Base-by-base conservation (phyloP, 2,329 filamentous ascomycete genomes). In the Byssothecium circinans region DNA sequence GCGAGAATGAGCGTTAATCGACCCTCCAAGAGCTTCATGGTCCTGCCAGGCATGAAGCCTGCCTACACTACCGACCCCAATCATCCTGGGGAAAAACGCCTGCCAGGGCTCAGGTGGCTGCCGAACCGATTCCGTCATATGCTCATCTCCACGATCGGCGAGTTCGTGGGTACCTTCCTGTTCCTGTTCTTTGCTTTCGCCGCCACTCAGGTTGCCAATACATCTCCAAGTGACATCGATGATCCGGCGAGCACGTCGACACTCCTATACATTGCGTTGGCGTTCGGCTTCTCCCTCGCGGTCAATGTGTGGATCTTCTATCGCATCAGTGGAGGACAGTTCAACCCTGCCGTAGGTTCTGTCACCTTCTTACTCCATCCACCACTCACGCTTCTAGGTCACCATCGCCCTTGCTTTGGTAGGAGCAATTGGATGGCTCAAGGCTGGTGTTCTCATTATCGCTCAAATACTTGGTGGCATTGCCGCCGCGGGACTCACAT, bases 321-420 rank as follows among this genome's bases (percentile, higher is more conserved):
- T 44, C 60, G 70, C 15, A 65, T 72, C 52, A 69, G 62, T 34
- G 70, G 69, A 45, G 70, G 69, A 3, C 47, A 71, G 6, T 73
- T 73, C 57, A 73, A 73, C 43, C 70, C 70, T 40, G 70, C 70
- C 25, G 68, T 69, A 57, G 45, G 64, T 57, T 62, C 71, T 58
- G 57, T 73, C 15, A 20, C 3, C 2, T 4, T 11, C 15, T n/a
- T 25, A 11, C 19, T 5, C 23, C 11, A 10, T 8, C 11, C 8
- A 18, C 45, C 52, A 40, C 62, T 47, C 12, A 41, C 36, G 22
- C 30, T 11, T 22, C 39, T 70, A 73, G 63, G 76, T 79, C 20
- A 76, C 75, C 0, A 57, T 79, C 18, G 76, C 73, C n/a, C 64
- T 79, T 60, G 71, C 68, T 23, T 55, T 79, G 40, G 71, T 78